phyloP scores from a whole-genome alignment of 116 monocot species.

The Zostera marina region DNA sequence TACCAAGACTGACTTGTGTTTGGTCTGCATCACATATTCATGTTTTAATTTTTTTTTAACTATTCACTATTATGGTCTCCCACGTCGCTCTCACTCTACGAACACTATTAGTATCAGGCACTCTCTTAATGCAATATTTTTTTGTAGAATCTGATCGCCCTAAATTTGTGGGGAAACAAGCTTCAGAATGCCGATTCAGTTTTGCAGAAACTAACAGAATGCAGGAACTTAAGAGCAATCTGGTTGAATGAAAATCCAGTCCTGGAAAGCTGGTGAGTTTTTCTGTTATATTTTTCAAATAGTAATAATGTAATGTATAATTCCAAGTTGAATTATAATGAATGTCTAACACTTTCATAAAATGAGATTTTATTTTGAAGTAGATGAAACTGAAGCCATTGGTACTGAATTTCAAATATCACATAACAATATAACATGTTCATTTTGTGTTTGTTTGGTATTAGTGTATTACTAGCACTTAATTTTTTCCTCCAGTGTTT shows the following conservation, averaged over 20 bases:
- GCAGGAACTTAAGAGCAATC: slow-evolving; percentile 53
- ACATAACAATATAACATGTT: background rate
- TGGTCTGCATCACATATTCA: too few relatives aligned
- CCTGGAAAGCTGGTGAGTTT: slow-evolving; percentile 33
- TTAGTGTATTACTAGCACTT: background rate
- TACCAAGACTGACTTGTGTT: too few relatives aligned
- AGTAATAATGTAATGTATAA: background rate
- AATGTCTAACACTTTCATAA: background rate
- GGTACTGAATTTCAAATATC: slow-evolving; percentile 1
- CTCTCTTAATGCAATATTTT: background rate
- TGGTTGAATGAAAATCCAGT: slow-evolving; percentile 96
- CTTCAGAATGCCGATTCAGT: slow-evolving; percentile 49
- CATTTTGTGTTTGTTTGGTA: background rate
- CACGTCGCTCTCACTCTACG: background rate
- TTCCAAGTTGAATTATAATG: background rate
- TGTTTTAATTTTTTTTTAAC: background rate
- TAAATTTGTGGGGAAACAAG: slow-evolving; percentile 96
- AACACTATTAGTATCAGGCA: background rate
- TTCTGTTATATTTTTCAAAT: background rate
- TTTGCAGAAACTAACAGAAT: slow-evolving; percentile 50
- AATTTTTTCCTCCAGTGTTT: slow-evolving; percentile 9
- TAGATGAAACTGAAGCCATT: too few relatives aligned
- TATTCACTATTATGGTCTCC: background rate
- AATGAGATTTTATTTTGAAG: too few relatives aligned
- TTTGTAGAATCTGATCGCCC: slow-evolving; percentile 65